These are phyloP conservation scores for Didymella arachidicola DNA, from an alignment of 2,329 filamentous ascomycete genomes.

Conservation along the genomic window DNA sequence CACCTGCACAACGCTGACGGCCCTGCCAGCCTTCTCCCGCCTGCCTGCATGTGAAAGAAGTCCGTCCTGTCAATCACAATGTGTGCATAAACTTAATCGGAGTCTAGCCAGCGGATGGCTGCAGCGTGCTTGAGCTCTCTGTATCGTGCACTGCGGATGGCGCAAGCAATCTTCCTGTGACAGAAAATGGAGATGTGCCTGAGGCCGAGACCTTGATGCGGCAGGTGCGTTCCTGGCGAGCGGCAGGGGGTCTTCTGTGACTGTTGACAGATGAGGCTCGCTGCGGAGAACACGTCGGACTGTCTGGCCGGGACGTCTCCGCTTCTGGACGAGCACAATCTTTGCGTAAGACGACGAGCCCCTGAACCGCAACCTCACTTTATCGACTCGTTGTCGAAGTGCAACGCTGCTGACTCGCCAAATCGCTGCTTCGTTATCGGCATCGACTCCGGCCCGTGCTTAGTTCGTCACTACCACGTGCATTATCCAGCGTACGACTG, in stretches of 20 bases:
- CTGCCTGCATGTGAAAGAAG: constrained; percentile 11
- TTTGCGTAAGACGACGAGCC: constrained; percentile 6
- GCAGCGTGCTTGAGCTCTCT: constrained; percentile 7
- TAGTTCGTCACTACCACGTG: constrained; percentile 10
- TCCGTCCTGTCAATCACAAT: constrained; percentile 16
- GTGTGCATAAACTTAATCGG: constrained; percentile 14
- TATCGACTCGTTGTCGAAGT: neutral
- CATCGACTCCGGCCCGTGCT: constrained; percentile 10
- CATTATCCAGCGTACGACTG: constrained; percentile 5
- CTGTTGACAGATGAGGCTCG: constrained; percentile 16
- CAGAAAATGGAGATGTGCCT: constrained; percentile 15
- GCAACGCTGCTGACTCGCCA: constrained; percentile 14
- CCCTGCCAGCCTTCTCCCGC: constrained; percentile 2
- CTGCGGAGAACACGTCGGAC: constrained; percentile 14
- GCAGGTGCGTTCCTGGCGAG: constrained; percentile 13
- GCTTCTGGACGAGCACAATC: constrained; percentile 6
- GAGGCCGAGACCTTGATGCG: constrained; percentile 12
- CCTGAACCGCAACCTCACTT: constrained; percentile 14
- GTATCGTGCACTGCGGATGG: constrained; percentile 8
- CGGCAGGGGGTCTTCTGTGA: constrained; percentile 10
- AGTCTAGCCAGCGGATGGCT: constrained; percentile 16
- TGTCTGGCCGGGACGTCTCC: constrained; percentile 11
- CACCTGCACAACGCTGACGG: constrained; percentile 7
- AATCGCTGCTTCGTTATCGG: neutral
- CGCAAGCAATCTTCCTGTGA: constrained; percentile 18